Conservation (phyloP, 2,329 filamentous ascomycete genomes). For the Colletotrichum horii region DNA sequence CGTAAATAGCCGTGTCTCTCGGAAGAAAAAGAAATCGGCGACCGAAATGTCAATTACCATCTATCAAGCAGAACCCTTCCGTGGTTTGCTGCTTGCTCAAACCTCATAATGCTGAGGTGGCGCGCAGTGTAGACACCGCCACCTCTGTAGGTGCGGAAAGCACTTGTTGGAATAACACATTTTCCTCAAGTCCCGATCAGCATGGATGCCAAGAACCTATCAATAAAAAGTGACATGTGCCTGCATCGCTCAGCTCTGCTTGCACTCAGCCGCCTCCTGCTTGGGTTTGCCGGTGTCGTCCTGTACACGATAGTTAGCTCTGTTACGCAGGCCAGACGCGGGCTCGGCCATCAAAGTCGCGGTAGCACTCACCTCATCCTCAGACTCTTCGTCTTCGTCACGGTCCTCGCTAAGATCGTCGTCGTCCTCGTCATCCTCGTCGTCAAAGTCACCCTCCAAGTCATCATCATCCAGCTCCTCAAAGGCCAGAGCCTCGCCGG, state of each 20-base stretch:
- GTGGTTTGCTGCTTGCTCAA: background rate
- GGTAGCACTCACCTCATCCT: conserved; percentile 69
- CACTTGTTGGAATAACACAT: background rate
- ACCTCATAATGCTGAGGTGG: background rate
- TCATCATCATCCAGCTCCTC: conserved; percentile 90
- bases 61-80: conserved; percentile 16
- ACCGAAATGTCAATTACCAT: conserved; percentile 22
- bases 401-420: conserved; percentile 85
- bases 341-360: background rate
- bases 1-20: conserved; percentile 10
- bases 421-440: conserved; percentile 92
- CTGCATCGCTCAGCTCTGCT: conserved; percentile 76
- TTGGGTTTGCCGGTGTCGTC: conserved; percentile 89
- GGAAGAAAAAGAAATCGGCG: background rate
- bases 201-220: conserved; percentile 6
- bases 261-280: conserved; percentile 94
- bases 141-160: background rate
- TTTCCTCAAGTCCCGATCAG: background rate
- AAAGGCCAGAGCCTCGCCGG: conserved; percentile 94
- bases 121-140: background rate
- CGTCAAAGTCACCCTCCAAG: conserved; percentile 80
- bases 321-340: background rate
- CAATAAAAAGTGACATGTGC: conserved; percentile 35
- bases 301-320: conserved; percentile 46
- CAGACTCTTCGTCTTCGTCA: conserved; percentile 81